Conservation (phyloP, 345 rosid species). For the Eucalyptus dawsonii region DNA sequence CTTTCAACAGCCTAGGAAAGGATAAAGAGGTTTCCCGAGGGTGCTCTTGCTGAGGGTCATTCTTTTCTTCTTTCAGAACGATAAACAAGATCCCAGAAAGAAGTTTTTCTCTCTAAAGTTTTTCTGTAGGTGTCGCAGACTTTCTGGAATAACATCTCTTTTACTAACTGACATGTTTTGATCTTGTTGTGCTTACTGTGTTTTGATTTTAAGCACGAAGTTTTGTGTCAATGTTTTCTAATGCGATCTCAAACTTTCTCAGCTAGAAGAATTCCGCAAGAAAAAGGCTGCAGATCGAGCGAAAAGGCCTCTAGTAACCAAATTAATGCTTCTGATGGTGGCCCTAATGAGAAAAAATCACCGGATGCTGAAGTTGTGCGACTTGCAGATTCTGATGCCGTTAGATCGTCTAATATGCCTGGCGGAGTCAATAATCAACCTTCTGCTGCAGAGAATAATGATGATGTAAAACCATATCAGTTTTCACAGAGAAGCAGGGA, state of each 20-base stretch:
- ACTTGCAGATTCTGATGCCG: slow-evolving; percentile 37
- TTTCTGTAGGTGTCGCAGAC: not conserved
- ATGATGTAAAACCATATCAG: not conserved
- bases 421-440: slow-evolving; percentile 1
- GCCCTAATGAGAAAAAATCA: slow-evolving; percentile 14
- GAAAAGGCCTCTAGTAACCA: slow-evolving; percentile 40
- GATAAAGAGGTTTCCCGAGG: not conserved
- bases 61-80: not conserved
- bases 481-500: slow-evolving; percentile 11
- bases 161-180: not conserved
- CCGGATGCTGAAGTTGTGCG: slow-evolving; percentile 16
- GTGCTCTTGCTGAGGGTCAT: not conserved
- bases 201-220: not conserved
- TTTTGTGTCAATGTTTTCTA: not conserved
- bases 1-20: not conserved
- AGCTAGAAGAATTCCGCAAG: slow-evolving; percentile 98
- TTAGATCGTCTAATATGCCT: slow-evolving; percentile 26
- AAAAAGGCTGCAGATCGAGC: slow-evolving; percentile 85
- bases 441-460: slow-evolving; percentile 1
- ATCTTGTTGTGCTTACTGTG: not conserved
- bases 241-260: not conserved
- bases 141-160: not conserved
- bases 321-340: slow-evolving; percentile 20
- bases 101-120: not conserved
- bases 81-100: not conserved